Conservation (phyloP, 1,284 basidiomycete genomes). For the Cutaneotrichosporon cutaneum region DNA sequence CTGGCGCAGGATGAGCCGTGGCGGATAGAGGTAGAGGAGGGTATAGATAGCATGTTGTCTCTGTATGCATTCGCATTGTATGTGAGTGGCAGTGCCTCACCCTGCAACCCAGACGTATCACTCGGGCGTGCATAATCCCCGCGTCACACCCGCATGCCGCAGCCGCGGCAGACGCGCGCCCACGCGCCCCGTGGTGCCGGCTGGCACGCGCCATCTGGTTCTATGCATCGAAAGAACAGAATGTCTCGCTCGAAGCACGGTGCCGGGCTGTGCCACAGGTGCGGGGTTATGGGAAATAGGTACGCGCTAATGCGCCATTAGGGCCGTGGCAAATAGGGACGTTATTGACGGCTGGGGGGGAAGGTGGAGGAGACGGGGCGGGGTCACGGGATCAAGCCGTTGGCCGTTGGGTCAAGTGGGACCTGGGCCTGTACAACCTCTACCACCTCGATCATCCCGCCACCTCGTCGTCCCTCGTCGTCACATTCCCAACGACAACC, state of each 20-base stretch:
- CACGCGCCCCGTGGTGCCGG: no score
- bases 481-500: no score
- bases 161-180: no score
- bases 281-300: background rate
- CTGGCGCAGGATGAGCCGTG: conserved; percentile 21
- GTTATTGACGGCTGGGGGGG: background rate
- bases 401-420: background rate
- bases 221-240: background rate
- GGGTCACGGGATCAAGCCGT: background rate
- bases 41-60: background rate
- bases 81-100: background rate
- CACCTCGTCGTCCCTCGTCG: no score
- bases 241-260: background rate
- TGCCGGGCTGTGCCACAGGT: background rate
- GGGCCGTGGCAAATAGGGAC: background rate
- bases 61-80: conserved; percentile 5
- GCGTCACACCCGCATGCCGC: background rate
- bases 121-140: background rate
- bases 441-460: no score
- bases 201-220: background rate
- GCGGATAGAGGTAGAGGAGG: background rate
- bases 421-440: no score
- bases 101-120: background rate
- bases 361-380: background rate
- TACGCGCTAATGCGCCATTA: background rate